A percentile compares a stretch with the other conserved stretches of the same genome.
phyloP scores from a whole-genome alignment of 192 early-diverging fungal genomes.

The Umbelopsis sp. region DNA sequence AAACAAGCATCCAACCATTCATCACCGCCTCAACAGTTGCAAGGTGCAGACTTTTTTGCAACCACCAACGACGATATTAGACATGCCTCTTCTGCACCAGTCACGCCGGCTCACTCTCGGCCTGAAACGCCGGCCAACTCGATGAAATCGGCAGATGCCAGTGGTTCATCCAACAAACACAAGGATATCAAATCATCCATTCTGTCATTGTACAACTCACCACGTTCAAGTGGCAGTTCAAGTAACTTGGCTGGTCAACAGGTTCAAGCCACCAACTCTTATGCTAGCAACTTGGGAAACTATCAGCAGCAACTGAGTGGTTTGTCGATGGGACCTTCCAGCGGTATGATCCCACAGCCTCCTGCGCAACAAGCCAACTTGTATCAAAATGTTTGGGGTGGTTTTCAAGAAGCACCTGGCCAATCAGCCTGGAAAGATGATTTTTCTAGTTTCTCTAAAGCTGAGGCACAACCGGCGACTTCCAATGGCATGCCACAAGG shows the following conservation, averaged over 20 bases:
- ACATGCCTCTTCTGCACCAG: slow-evolving; percentile 22
- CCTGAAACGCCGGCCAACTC: neutral
- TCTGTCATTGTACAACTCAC: slow-evolving; percentile 38
- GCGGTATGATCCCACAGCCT: slow-evolving; percentile 12
- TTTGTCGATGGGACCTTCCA: slow-evolving; percentile 28
- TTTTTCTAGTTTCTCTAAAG: slow-evolving; percentile 12
- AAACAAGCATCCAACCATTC: neutral
- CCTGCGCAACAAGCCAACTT: slow-evolving; percentile 11
- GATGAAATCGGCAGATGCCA: neutral
- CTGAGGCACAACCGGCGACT: slow-evolving; percentile 19
- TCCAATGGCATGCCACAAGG: slow-evolving; percentile 28
- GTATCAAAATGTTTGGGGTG: slow-evolving; percentile 23
- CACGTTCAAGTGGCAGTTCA: neutral
- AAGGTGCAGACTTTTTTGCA: slow-evolving; percentile 49
- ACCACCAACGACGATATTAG: neutral
- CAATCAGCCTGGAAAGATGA: slow-evolving; percentile 1
- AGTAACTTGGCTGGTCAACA: neutral
- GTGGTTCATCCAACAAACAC: slow-evolving; percentile 22
- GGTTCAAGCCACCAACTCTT: neutral
- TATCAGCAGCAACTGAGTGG: slow-evolving; percentile 34
- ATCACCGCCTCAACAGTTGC: slow-evolving; percentile 31
- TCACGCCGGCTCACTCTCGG: slow-evolving; percentile 4
- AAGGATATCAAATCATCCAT: slow-evolving; percentile 41
- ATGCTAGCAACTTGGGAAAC: slow-evolving; percentile 9
- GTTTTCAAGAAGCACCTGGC: slow-evolving; percentile 13